Evolutionary conservation across 768 basidiomycete genomes (phyloP).

Genomic region (Hygrophorus pudorinus): DNA sequence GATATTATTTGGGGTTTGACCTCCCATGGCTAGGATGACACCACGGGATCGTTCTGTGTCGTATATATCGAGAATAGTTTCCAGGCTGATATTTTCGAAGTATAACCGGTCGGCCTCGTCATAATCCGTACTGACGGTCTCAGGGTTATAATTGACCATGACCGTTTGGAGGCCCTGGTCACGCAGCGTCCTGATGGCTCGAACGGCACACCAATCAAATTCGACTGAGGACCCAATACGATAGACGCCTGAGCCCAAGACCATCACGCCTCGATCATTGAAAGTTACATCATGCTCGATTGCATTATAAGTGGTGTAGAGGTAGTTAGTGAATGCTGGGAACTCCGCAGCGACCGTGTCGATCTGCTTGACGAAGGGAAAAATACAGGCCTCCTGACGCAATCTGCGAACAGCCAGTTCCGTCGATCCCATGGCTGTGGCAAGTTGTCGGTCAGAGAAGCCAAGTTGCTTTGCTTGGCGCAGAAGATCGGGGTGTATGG

Average conservation of each 20-base stretch:
- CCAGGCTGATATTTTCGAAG: constrained; percentile 97
- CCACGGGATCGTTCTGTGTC: constrained; percentile 83
- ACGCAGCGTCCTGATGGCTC: constrained; percentile 90
- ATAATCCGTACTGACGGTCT: constrained; percentile 98
- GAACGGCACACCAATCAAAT: constrained; percentile 99
- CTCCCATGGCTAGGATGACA: constrained; percentile 96
- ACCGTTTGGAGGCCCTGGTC: constrained; percentile 92
- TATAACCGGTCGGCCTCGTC: constrained; percentile 97
- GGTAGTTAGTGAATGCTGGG: constrained; percentile 97
- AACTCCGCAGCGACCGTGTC: constrained; percentile 99
- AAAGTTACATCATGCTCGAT: constrained; percentile 87
- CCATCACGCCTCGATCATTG: constrained; percentile 90
- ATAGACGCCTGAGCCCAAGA: constrained; percentile 96
- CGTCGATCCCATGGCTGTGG: constrained; percentile 73
- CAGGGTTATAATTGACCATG: constrained; percentile 99
- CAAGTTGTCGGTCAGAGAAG: constrained; percentile 91
- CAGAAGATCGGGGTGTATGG: constrained; percentile 52
- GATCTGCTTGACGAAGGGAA: constrained; percentile 95
- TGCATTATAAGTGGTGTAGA: constrained; percentile 98
- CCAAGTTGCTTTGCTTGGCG: constrained; percentile 88
- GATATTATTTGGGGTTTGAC: constrained; percentile 98
- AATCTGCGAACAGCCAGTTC: constrained; percentile 88
- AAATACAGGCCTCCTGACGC: constrained; percentile 74
- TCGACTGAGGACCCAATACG: constrained; percentile 98
- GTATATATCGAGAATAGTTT: constrained; percentile 95